Base-by-base conservation (phyloP, 768 basidiomycete genomes). In the Kwoniella dejecticola region DNA sequence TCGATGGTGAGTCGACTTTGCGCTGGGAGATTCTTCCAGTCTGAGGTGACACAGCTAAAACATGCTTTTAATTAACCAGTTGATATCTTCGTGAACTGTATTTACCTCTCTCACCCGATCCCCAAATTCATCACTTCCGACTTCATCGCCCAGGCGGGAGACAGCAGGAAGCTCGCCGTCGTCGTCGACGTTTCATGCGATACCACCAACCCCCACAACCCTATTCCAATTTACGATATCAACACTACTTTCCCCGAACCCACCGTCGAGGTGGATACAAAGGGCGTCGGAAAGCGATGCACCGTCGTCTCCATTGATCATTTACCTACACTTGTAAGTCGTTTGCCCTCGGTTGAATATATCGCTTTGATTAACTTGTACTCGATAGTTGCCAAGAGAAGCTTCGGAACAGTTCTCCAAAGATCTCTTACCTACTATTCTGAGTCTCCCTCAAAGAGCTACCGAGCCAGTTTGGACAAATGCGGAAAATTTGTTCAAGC, bases 111-210 rank as follows among this genome's bases (percentile, higher is more conserved):
- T 64, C 49, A 68, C 53, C 76, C 76, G 31, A 80, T 80, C 57
- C 79, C 79, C 63, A 78, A 79, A 67, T 80, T 80, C 72, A 64
- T 80, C 62, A 80, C 79, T 30, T 71, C 67, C 42, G 79, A 79
- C 15, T 85, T 85, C 60, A 88, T 96, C 66, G 79, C 79, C n/a
- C 82, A 83, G 21, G 90, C 89, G 12, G 91, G 93, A 24, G 79
- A 81, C 56, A 69, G 80, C 17, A 83, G 96, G 62, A 82, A 83
- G 58, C 80, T 99, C 62, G 83, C 85, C 23, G 87, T 94, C 27
- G 86, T 97, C 47, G 96, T 97, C 24, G 96, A 99, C 70, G 96
- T 99, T 70, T 95, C 91, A 77, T 99, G 96, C 82, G 96, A 99
- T 79, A 98, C 95, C 23, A 98, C 93, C 55, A 99, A 99, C 79